A percentile compares a stretch with the other conserved stretches of the same genome.
phyloP scores from a whole-genome alignment of 2,329 filamentous ascomycete genomes.

The Fusarium paranaense region DNA sequence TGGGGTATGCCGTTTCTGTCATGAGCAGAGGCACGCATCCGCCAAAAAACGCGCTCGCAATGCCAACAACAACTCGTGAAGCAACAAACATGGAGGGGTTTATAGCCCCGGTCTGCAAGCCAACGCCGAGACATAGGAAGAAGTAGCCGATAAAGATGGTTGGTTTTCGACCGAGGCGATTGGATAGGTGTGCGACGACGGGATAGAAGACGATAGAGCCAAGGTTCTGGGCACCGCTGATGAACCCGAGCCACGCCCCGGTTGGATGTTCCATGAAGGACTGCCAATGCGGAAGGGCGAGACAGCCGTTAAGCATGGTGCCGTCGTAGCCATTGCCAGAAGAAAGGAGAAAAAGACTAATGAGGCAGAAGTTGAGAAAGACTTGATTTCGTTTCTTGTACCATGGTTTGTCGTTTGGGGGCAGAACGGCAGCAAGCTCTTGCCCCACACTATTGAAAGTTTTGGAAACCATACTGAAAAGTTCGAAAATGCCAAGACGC shows the following conservation, averaged over 20 bases:
- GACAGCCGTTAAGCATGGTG: neutral
- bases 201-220: neutral
- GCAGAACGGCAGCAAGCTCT: constrained; percentile 3
- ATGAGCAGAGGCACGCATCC: constrained; percentile 19
- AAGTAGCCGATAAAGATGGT: neutral
- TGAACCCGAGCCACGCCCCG: constrained; percentile 7
- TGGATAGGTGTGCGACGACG: neutral
- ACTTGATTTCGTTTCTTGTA: constrained; percentile 4
- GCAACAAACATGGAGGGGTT: constrained; percentile 17
- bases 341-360: constrained; percentile 2
- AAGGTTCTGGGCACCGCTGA: constrained; percentile 5
- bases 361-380: constrained; percentile 1
- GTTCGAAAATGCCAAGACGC: too few relatives aligned
- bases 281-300: constrained; percentile 3
- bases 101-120: constrained; percentile 11
- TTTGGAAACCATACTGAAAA: neutral
- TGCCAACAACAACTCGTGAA: constrained; percentile 15
- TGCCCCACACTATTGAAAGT: neutral
- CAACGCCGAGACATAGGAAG: constrained; percentile 2
- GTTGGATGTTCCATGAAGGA: constrained; percentile 7
- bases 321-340: constrained; percentile 1
- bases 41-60: constrained; percentile 8
- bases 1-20: constrained; percentile 25
- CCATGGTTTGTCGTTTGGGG: constrained; percentile 6
- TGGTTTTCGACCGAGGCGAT: constrained; percentile 1